Evolutionary conservation across 2,329 filamentous ascomycete genomes (phyloP), one percentile per base, ranked within the genome.

Genomic region (Talaromyces marneffei): DNA sequence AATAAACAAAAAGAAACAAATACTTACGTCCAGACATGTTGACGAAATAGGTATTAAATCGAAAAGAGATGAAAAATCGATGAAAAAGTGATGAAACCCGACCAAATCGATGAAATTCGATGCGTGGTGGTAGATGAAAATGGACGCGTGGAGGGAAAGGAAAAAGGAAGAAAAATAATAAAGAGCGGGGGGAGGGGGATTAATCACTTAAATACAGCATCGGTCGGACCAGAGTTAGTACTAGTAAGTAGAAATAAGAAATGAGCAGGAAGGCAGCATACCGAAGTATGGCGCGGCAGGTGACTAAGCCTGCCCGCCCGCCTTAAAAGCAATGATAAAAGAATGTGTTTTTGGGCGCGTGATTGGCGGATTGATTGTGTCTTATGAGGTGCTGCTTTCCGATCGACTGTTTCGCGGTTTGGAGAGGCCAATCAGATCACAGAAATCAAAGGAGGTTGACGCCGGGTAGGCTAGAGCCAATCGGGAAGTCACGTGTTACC

Each of bases 21-120:
- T 66, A 76, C 74, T 73, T 69, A 76, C 74, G 74, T 75, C 74
- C 74, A 72, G 74, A 74, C 74, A 76, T 76, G 57, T 63, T 75
- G 68, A 63, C 31, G 62, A 58, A 42, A 57, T 7, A 5, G 35
- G 37, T 39, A 4, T 40, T 50, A 62, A 39, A 61, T 18, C 23
- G 53, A 62, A 54, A 60, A 37, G 12, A 29, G 60, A 62, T 60
- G 23, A 59, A 60, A 57, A 61, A 40, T 57, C 12, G 23, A 39
- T 48, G 44, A 37, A 23, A 42, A 18, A 25, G 20, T 18, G 48
- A 55, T 55, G 35, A 23, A 39, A 39, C 25, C 18, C 52, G 52
- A 54, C 27, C 18, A 42, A 25, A 25, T 16, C 8, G 39, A 55
- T 55, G 14, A 35, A 39, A 27, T 37, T 27, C 7, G 40, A 39